Conservation (phyloP, 2,329 filamentous ascomycete genomes). For the Fusarium sp. region DNA sequence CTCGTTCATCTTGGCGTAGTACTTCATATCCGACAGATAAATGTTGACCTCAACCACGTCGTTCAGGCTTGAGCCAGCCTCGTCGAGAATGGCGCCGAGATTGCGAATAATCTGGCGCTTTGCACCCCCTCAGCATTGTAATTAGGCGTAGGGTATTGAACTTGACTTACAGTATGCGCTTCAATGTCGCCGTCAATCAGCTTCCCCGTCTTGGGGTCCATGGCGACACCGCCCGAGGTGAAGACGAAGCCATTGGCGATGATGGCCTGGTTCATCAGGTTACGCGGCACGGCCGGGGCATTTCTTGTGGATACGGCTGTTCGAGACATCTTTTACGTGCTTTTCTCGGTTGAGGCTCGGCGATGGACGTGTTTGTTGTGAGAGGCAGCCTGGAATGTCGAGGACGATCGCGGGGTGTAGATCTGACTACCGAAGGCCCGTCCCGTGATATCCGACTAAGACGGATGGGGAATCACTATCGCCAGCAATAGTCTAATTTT, state of each 20-base stretch:
- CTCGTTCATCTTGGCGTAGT: constrained; percentile 79
- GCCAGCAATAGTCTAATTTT: not conserved
- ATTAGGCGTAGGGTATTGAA: not conserved
- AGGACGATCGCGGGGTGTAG: constrained; percentile 18
- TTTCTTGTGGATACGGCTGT: constrained; percentile 40
- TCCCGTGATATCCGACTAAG: constrained; percentile 1
- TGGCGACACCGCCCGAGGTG: constrained; percentile 76
- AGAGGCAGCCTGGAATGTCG: not conserved
- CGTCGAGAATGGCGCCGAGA: constrained; percentile 74
- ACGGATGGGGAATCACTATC: not conserved
- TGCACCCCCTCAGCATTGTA: not conserved
- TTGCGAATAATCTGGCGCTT: constrained; percentile 73
- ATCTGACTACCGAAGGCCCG: constrained; percentile 21
- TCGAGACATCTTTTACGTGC: constrained; percentile 32
- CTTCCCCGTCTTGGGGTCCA: constrained; percentile 64
- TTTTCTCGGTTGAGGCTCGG: not conserved
- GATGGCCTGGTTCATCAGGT: constrained; percentile 45
- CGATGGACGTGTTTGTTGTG: not conserved
- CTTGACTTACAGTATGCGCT: constrained; percentile 64
- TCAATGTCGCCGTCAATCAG: constrained; percentile 73
- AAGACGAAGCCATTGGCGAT: constrained; percentile 73
- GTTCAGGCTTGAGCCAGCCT: constrained; percentile 70
- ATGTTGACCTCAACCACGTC: constrained; percentile 78
- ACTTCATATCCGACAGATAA: constrained; percentile 77
- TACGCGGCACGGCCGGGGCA: constrained; percentile 38